Percentiles rank a stretch among this genome's conserved stretches.
Conservation (phyloP, 345 rosid genomes). For the Linum trigynum region DNA sequence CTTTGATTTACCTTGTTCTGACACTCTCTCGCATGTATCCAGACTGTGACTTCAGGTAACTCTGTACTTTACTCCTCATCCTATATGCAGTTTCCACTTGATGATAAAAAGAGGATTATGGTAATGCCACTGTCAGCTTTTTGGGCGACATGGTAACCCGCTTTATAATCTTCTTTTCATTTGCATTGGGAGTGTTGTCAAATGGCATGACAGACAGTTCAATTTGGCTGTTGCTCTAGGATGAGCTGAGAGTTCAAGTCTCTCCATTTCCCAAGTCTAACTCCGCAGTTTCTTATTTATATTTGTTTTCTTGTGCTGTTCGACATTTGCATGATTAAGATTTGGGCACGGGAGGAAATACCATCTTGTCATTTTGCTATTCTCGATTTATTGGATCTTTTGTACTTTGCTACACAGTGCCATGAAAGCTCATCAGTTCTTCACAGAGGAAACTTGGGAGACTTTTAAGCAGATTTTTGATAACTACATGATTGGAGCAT, state of each 20-base stretch:
- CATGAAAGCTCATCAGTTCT: conserved; percentile 87
- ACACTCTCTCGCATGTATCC: conserved; percentile 84
- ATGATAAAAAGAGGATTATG: conserved; percentile 63
- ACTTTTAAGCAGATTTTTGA: conserved; percentile 74
- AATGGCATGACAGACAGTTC: conserved; percentile 94
- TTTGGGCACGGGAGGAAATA: conserved; percentile 1
- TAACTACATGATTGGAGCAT: conserved; percentile 75
- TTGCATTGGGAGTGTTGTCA: conserved; percentile 96
- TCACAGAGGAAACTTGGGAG: conserved; percentile 82
- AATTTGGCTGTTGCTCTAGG: conserved; percentile 64
- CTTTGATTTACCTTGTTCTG: conserved; percentile 92
- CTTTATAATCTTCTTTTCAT: conserved; percentile 47
- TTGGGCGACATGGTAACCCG: conserved; percentile 94
- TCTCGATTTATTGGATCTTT: conserved; percentile 30
- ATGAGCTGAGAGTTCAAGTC: conserved; percentile 98
- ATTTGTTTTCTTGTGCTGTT: conserved; percentile 11
- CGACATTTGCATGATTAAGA: conserved; percentile 1
- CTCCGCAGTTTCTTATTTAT: conserved; percentile 4
- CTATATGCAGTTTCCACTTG: background rate
- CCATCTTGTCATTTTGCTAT: conserved; percentile 8
- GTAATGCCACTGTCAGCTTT: conserved; percentile 96
- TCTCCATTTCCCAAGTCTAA: conserved; percentile 78
- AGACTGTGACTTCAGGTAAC: conserved; percentile 96
- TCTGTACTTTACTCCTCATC: conserved; percentile 18
- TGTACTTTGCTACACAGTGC: conserved; percentile 51